These are phyloP conservation scores for Kentomonas sorsogonicus DNA, from an alignment of 208 protist genomes.

Conservation along the genomic window DNA sequence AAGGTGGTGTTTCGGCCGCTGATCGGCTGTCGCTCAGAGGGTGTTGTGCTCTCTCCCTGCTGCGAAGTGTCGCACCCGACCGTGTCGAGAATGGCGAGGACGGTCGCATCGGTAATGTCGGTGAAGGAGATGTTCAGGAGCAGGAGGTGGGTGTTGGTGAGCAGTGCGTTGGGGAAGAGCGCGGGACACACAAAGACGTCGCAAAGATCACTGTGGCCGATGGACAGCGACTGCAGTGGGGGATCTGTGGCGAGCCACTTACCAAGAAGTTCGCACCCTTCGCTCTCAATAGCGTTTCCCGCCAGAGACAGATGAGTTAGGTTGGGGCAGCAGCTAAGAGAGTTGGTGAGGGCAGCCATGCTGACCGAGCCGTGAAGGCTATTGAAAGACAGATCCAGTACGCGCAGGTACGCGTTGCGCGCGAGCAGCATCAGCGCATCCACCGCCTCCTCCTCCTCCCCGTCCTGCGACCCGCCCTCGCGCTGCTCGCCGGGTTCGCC, in stretches of 20 bases:
- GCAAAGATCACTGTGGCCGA: constrained; percentile 59
- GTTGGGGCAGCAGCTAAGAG: constrained; percentile 11
- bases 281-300: constrained; percentile 32
- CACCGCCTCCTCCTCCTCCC: constrained; percentile 10
- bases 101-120: constrained; percentile 21
- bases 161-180: constrained; percentile 32
- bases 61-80: constrained; percentile 4
- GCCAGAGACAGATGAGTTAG: constrained; percentile 44
- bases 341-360: constrained; percentile 24
- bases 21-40: constrained; percentile 5
- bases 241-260: constrained; percentile 35
- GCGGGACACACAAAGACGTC: constrained; percentile 45
- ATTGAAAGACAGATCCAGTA: constrained; percentile 62
- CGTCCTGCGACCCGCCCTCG: too few relatives aligned
- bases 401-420: constrained; percentile 22
- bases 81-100: constrained; percentile 26
- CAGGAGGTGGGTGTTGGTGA: constrained; percentile 29
- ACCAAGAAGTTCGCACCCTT: constrained; percentile 15
- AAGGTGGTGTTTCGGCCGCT: constrained; percentile 19
- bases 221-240: constrained; percentile 35
- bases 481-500: too few relatives aligned
- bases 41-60: constrained; percentile 12
- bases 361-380: constrained; percentile 20
- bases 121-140: constrained; percentile 53
- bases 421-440: constrained; percentile 25